Conservation (phyloP, 2,329 filamentous ascomycete species). For the Cyphellophora europaea region DNA sequence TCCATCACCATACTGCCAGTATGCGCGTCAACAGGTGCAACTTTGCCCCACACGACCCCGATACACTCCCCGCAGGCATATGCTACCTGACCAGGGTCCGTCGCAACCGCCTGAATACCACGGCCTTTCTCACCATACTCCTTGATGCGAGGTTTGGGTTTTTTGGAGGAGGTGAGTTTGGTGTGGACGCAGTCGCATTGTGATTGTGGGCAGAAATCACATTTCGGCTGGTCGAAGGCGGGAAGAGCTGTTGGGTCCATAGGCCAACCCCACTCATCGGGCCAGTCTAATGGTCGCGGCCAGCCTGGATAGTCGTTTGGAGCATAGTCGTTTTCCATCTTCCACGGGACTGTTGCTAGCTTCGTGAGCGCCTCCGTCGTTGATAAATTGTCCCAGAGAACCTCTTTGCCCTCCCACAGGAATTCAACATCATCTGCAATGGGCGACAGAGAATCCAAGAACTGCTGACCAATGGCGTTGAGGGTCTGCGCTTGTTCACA, state of each 20-base stretch:
- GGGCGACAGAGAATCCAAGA: not conserved
- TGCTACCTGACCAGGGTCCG: not conserved
- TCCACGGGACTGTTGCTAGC: not conserved
- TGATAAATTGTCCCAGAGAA: no score
- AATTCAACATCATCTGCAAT: conserved; percentile 1
- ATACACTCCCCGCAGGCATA: not conserved
- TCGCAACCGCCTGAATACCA: conserved; percentile 1
- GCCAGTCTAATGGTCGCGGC: not conserved
- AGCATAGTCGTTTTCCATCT: not conserved
- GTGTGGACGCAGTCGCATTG: not conserved
- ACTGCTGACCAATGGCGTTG: no score
- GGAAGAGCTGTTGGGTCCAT: not conserved
- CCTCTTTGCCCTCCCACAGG: not conserved
- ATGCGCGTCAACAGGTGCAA: no score
- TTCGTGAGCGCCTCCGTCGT: not conserved
- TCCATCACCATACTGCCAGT: no score
- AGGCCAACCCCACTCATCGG: not conserved
- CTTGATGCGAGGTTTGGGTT: not conserved
- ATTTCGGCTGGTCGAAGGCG: not conserved
- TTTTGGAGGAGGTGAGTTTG: no score
- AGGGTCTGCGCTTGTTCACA: no score
- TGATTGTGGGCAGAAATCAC: not conserved
- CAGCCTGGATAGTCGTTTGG: not conserved
- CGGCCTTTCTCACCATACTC: not conserved
- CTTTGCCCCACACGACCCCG: no score